Evolutionary conservation across 495 filamentous ascomycete species (phyloP).

Genomic region (Penicillium pulvis): DNA sequence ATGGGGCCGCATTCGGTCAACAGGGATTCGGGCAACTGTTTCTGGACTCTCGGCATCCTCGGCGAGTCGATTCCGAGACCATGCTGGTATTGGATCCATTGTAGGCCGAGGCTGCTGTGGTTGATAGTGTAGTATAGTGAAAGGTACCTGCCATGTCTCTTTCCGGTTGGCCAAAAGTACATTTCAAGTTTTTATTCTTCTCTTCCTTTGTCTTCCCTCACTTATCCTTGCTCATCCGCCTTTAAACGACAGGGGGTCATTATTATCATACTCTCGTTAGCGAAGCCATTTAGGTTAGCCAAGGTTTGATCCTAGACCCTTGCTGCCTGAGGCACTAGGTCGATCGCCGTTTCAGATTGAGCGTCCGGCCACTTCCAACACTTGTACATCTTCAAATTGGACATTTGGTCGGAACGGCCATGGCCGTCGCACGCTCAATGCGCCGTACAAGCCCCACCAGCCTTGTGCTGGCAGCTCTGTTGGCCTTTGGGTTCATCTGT

Average conservation of each 20-base stretch:
- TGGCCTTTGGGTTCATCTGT: slow-evolving; percentile 64
- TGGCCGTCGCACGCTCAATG: slow-evolving; percentile 60
- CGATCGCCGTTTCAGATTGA: slow-evolving; percentile 17
- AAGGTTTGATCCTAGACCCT: not conserved
- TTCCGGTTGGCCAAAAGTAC: slow-evolving; percentile 4
- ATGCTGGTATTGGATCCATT: slow-evolving; percentile 2
- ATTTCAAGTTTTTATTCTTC: not conserved
- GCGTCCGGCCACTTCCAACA: slow-evolving; percentile 10
- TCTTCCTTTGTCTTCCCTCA: not conserved
- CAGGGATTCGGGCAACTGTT: slow-evolving; percentile 16
- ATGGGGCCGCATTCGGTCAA: slow-evolving; percentile 22
- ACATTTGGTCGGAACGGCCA: slow-evolving; percentile 29
- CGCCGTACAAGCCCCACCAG: slow-evolving; percentile 70
- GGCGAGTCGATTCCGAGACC: not conserved
- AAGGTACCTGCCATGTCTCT: not conserved
- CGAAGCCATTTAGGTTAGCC: not conserved
- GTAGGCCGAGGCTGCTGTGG: slow-evolving; percentile 4
- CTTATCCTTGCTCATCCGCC: not conserved
- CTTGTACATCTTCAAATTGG: slow-evolving; percentile 15
- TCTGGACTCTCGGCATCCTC: slow-evolving; percentile 15
- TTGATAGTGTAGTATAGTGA: not conserved
- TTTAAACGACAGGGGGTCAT: not conserved
- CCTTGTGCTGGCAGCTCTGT: slow-evolving; percentile 59
- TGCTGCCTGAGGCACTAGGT: slow-evolving; percentile 25
- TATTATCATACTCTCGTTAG: slow-evolving; percentile 1